Base-by-base conservation (phyloP, 1,139 yeast species). In the Martiniozyma asiatica region DNA sequence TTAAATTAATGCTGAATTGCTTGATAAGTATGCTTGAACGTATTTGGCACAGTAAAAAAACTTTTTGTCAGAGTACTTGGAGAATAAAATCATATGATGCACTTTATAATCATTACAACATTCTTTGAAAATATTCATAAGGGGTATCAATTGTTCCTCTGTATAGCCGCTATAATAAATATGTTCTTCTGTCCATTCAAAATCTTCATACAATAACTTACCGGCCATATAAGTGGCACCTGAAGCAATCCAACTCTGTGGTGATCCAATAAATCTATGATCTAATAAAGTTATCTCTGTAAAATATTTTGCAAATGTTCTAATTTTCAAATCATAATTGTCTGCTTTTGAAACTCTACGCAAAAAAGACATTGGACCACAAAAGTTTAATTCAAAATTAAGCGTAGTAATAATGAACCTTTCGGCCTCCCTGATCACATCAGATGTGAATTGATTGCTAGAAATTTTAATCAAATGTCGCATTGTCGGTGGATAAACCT, bases 351-450 rank as follows among this genome's bases (percentile, higher is more conserved):
- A 79, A 6, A 92, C 82, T 45, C 96, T 72, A 51, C 97, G 71
- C 42, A 87, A 63, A 48, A 87, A 87, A 24, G 94, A 79, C 95
- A 87, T 85, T 36, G 98, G 98, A 8, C 97, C 97, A 1, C 97
- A 97, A 93, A 92, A 85, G 17, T 96, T 96, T 67, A 87, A 73
- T 55, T 87, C 94, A 55, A 87, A 87, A 45, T 85, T 87, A 42
- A 87, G 65, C 33, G 84, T 77, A 48, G 82, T 89, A 49, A 87
- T 77, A 92, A 89, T 84, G 51, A 76, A 87, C 45, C 87, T 67
- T 58, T 87, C 98, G 5, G 97, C 96, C 49, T 76, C 73, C 42
- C 84, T 64, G 37, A 87, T 74, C 46, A 87, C 96, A 20, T 81
- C 92, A 24, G 72, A 68, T 6, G 80, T 61, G 55, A 81, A 87